Evolutionary conservation across 164 flowering plant species (phyloP), one percentile per base, ranked within the genome.

Genomic region (Magnolia kwangsiensis): DNA sequence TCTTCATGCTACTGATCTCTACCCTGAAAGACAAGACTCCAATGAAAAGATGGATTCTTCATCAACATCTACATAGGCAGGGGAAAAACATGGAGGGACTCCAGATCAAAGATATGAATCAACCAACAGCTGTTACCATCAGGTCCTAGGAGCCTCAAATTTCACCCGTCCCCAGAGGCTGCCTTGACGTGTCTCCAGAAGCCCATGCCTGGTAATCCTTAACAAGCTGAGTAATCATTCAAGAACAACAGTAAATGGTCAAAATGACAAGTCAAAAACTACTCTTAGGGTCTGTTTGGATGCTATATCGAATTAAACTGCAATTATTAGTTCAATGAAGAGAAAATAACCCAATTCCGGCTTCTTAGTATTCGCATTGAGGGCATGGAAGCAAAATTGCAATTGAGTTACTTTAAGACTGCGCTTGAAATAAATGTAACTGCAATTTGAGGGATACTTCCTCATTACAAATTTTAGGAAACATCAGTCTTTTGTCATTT

Each of bases 131-230:
- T 16, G 13, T 11, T 55, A 55, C 61, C 13, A 1, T 55, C 61
- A 55, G 61, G 45, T 55, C 61, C 18, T 55, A 8, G 7, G 20
- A 10, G 13, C 61, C 67, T 90, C 84, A 93, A 71, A 93, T 90
- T 79, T 90, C 76, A 58, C 95, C 96, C 0, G 90, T 92, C 77
- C 95, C 96, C 59, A 94, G 94, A 71, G 95, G 88, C 78, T 92
- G 94, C 85, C 95, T 88, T 29, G 96, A 88, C 50, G 81, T 78
- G 80, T 94, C 93, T 45, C 95, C 94, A 45, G 92, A 85, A 75
- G 95, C 95, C 96, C 98, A 92, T 72, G 95, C 94, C 81, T 88
- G 83, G 77, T 94, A 94, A 76, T 94, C 98, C 86, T 88, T 94
- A 45, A 87, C 92, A 49, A 94, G 89, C 98, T 92, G 90, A 76